Conservation (phyloP, 768 basidiomycete genomes). For the Leccinum pellstonianum region DNA sequence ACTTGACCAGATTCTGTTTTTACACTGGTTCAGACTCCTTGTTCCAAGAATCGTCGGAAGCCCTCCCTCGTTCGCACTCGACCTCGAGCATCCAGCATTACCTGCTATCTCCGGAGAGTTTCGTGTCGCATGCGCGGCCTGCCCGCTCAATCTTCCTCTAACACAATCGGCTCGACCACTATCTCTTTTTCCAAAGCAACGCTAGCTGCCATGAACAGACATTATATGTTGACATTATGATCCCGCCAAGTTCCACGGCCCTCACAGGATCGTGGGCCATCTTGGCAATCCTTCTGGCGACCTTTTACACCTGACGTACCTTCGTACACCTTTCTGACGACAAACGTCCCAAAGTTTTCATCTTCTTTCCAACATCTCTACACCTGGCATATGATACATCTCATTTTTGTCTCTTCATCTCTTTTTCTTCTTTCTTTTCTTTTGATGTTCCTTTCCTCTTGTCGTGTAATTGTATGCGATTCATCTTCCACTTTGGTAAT, state of each 20-base stretch:
- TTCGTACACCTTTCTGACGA: conserved; percentile 2
- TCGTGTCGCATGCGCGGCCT: conserved; percentile 20
- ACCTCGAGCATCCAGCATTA: conserved; percentile 56
- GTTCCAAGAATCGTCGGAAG: conserved; percentile 28
- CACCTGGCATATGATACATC: neutral
- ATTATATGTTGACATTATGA: neutral
- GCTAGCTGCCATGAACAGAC: neutral
- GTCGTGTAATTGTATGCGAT: conserved; percentile 13
- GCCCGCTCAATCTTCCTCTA: conserved; percentile 27
- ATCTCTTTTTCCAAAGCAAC: neutral
- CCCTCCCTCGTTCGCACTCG: conserved; percentile 43
- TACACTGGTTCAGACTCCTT: conserved; percentile 59
- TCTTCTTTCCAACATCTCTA: neutral
- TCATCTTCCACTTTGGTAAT: neutral
- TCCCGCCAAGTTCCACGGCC: neutral
- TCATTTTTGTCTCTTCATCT: neutral
- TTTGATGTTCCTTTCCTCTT: conserved; percentile 2
- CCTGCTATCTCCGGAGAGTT: conserved; percentile 36
- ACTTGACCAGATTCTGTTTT: conserved; percentile 66
- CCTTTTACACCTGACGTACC: neutral
- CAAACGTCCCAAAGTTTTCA: neutral
- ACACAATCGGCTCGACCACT: conserved; percentile 28
- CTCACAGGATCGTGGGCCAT: neutral
- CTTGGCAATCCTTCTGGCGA: neutral
- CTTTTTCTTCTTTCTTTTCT: neutral